Evolutionary conservation across 2,329 filamentous ascomycete genomes (phyloP).

Genomic region (Thelonectria blattea): DNA sequence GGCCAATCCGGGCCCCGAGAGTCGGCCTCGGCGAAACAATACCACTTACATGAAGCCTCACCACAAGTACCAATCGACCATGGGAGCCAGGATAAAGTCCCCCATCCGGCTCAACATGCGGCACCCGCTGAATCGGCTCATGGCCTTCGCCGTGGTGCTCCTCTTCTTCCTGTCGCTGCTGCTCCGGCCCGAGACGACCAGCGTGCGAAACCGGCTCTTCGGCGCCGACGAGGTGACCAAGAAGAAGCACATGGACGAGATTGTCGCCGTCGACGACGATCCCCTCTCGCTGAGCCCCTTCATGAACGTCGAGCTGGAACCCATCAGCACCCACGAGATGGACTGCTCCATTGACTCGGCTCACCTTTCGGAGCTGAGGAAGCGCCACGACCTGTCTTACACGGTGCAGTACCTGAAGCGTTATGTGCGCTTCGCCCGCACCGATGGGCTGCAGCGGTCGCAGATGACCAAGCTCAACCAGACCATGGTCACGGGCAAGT

Average conservation of each 20-base stretch:
- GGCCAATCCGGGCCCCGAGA: neutral
- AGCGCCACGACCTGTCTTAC: conserved; percentile 55
- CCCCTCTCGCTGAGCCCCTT: conserved; percentile 27
- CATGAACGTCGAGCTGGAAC: conserved; percentile 20
- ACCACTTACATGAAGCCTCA: neutral
- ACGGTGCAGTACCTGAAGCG: conserved; percentile 63
- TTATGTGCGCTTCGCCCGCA: conserved; percentile 58
- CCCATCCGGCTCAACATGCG: conserved; percentile 54
- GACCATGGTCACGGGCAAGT: conserved; percentile 54
- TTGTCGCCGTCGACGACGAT: conserved; percentile 15
- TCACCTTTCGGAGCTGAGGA: conserved; percentile 52
- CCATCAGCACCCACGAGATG: conserved; percentile 44
- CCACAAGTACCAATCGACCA: conserved; percentile 21
- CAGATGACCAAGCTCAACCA: conserved; percentile 58
- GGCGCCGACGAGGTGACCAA: conserved; percentile 38
- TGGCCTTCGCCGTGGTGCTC: conserved; percentile 51
- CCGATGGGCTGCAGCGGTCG: conserved; percentile 54
- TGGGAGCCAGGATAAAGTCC: conserved; percentile 49
- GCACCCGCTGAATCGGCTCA: conserved; percentile 53
- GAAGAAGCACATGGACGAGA: conserved; percentile 41
- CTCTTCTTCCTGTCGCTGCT: conserved; percentile 48
- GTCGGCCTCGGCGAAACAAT: neutral
- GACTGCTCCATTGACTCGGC: conserved; percentile 57
- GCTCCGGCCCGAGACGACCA: conserved; percentile 49
- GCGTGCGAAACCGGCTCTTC: conserved; percentile 47